phyloP scores from a whole-genome alignment of 2,329 filamentous ascomycete species.

The Colletotrichum lupini region DNA sequence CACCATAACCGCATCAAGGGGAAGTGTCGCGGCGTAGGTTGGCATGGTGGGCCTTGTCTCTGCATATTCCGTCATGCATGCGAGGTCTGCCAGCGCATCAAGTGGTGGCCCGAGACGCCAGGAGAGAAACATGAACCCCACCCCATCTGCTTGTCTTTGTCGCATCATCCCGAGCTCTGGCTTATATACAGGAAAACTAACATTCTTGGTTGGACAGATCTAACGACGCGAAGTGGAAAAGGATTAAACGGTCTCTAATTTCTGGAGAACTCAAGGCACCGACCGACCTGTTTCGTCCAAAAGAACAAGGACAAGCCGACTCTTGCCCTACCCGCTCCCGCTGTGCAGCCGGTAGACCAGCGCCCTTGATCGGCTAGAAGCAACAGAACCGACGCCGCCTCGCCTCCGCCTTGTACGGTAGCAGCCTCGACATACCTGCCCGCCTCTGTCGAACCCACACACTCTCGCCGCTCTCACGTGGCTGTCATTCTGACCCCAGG shows the following conservation, averaged over 20 bases:
- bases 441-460: slow-evolving; percentile 17
- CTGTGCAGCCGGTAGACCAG: slow-evolving; percentile 41
- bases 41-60: slow-evolving; percentile 57
- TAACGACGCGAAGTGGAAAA: slow-evolving; percentile 38
- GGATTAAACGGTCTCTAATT: slow-evolving; percentile 44
- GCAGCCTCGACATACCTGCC: slow-evolving; percentile 22
- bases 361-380: slow-evolving; percentile 15
- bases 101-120: slow-evolving; percentile 56
- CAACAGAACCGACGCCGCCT: slow-evolving; percentile 14
- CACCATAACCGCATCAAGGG: slow-evolving; percentile 39
- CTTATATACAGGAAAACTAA: slow-evolving; percentile 55
- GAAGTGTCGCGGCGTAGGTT: slow-evolving; percentile 52
- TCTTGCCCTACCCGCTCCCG: slow-evolving; percentile 42
- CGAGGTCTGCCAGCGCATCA: slow-evolving; percentile 58
- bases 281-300: slow-evolving; percentile 48
- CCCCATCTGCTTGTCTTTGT: slow-evolving; percentile 45
- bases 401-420: slow-evolving; percentile 23
- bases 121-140: slow-evolving; percentile 37
- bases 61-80: slow-evolving; percentile 72
- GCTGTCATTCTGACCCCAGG: slow-evolving; percentile 49
- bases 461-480: slow-evolving; percentile 53
- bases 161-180: slow-evolving; percentile 47
- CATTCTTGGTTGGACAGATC: slow-evolving; percentile 55
- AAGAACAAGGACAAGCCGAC: slow-evolving; percentile 4
- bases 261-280: slow-evolving; percentile 44